These are phyloP conservation scores for Begonia masoniana DNA, from an alignment of 306 rosid species.

Conservation along the genomic window DNA sequence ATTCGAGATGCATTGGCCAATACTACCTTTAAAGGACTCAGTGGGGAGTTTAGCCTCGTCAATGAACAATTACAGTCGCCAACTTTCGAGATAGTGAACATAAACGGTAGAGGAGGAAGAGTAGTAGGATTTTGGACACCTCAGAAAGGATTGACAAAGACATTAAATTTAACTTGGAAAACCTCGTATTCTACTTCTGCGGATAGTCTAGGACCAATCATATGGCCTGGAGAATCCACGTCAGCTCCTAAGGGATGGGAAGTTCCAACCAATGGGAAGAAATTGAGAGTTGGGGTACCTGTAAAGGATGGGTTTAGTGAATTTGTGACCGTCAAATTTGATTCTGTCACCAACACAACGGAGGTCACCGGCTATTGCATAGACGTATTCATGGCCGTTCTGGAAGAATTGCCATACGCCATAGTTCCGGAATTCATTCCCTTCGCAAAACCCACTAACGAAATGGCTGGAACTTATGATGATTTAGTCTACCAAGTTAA, in stretches of 20 bases:
- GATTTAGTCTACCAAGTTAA: constrained; percentile 17
- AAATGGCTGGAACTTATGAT: constrained; percentile 10
- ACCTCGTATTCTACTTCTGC: no score
- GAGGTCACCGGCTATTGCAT: constrained; percentile 15
- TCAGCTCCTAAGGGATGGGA: constrained; percentile 28
- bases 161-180: not conserved
- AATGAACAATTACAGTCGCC: constrained; percentile 16
- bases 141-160: constrained; percentile 17
- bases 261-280: constrained; percentile 10
- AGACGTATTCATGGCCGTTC: constrained; percentile 17
- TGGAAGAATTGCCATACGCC: constrained; percentile 13
- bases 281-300: constrained; percentile 28
- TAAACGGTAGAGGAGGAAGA: constrained; percentile 25
- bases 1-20: constrained; percentile 20
- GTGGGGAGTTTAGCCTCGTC: constrained; percentile 11
- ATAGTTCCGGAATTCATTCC: constrained; percentile 20
- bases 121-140: constrained; percentile 39
- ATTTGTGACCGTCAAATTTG: constrained; percentile 8
- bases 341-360: constrained; percentile 1
- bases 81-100: constrained; percentile 19
- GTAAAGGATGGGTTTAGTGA: constrained; percentile 11
- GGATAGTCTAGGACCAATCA: not conserved
- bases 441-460: constrained; percentile 5
- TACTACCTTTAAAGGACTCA: constrained; percentile 10
- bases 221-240: constrained; percentile 30